phyloP scores from a whole-genome alignment of 2,329 filamentous ascomycete genomes.

The Clonostachys byssicola region DNA sequence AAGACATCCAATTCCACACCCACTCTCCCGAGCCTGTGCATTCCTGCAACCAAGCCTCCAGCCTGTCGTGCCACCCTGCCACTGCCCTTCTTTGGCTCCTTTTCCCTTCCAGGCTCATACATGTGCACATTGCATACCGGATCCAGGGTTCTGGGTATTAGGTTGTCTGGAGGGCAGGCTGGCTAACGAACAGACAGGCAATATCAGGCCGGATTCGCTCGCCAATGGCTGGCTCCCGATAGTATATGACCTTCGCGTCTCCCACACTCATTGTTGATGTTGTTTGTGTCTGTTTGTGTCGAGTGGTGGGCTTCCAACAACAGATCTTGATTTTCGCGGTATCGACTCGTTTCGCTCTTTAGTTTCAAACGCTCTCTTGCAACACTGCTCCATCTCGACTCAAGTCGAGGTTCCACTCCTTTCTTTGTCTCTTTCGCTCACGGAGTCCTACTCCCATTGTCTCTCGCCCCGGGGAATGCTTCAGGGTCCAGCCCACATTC shows the following conservation, averaged over 20 bases:
- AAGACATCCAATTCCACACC: not conserved
- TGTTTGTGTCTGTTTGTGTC: not conserved
- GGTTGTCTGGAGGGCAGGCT: too few relatives aligned
- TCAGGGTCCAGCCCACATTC: too few relatives aligned
- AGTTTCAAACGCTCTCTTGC: not conserved
- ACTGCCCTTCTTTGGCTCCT: not conserved
- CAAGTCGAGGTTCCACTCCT: constrained; percentile 7
- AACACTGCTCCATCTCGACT: not conserved
- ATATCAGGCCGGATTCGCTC: too few relatives aligned
- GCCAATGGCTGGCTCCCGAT: too few relatives aligned
- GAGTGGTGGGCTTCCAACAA: not conserved
- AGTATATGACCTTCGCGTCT: not conserved
- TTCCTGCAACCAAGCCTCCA: constrained; percentile 1
- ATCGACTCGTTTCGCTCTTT: not conserved
- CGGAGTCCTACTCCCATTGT: constrained; percentile 1
- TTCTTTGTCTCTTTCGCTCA: constrained; percentile 5
- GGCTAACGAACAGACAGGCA: too few relatives aligned
- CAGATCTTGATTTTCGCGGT: not conserved
- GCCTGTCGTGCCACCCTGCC: not conserved
- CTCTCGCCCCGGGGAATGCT: not conserved
- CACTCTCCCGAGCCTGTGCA: not conserved
- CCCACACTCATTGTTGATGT: not conserved
- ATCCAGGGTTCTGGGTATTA: too few relatives aligned
- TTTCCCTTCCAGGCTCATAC: too few relatives aligned
- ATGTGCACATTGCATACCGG: too few relatives aligned